Evolutionary conservation across 2,329 filamentous ascomycete species (phyloP), one percentile per base, ranked within the genome.

Genomic region (Exophiala sp.): DNA sequence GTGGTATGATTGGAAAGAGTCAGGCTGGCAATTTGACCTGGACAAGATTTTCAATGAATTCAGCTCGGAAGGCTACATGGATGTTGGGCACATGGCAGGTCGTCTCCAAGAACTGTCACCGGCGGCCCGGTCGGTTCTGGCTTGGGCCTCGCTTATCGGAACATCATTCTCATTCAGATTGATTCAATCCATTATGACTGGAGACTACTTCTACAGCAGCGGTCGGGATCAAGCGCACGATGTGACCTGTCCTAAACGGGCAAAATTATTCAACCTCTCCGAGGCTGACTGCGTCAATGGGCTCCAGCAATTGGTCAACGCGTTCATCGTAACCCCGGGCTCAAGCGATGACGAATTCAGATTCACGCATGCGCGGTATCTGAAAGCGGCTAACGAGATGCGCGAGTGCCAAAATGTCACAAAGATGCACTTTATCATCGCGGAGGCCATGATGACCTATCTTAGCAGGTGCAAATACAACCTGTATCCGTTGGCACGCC

Each of bases 341-440:
- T 87, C 93, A 55, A 82, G 83, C 1, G 91, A 96, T 62, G 88
- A 95, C 65, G 79, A 82, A 34, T 96, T 95, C 66, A 81, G 82
- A 27, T 96, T 96, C 65, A 82, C 84, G 27, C 90, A 96, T 65
- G 90, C 96, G 66, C 81, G 90, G 45, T 94, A 94, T 62, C 77
- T 89, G 43, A 82, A 86, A 63, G 88, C 87, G 13, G 82, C 88
- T 4, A 74, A 79, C 11, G 77, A 79, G 3, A 71, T 95, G 44
- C 80, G 79, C 55, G 82, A 90, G 63, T 82, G 80, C 62, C 72
- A 70, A 43, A 81, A 85, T 48, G 71, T 78, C 18, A 73, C 78
- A 16, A 85, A 86, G 60, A 96, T 96, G 90, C 89, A 96, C 67
- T 96, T 90, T 60, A 81, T 89, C 39, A 88, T 96, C 60, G 85